Evolutionary conservation across 169 alveolate genomes (phyloP), one percentile per base, ranked within the genome.

Genomic region (Eimeria acervulina): DNA sequence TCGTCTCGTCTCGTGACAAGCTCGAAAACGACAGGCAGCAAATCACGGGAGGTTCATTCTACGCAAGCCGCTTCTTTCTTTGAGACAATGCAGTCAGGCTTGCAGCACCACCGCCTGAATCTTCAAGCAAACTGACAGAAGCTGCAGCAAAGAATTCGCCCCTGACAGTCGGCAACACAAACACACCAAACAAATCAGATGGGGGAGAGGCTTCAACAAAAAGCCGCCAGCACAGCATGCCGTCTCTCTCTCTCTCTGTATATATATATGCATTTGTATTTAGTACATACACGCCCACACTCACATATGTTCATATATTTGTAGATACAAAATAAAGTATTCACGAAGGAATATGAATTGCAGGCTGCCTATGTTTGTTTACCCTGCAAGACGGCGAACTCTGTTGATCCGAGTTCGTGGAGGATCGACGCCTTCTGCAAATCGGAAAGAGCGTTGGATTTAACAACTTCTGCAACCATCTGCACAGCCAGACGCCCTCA

Each of bases 301-400:
- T n/a, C n/a, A n/a, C n/a, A 47, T 47, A 47, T 47, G 12, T 47
- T 47, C 12, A 47, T 5, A 47, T 47, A 47, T 47, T 47, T 47
- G 55, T 47, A 47, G 12, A 47, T 47, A 47, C 5, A 47, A 7
- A 47, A 47, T 47, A 47, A 47, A 55, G 15, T 55, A 47, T 12
- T 12, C 55, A 47, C 12, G 55, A 47, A 47, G 55, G 55, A 47
- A 47, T 47, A 47, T 5, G 19, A 47, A 47, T 3, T 21, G 28
- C 13, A 1, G 81, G 21, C 12, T 12, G 17, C 44, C 81, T 31
- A 36, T 70, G 38, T 38, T 26, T 40, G 1, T 63, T 33, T 63
- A 76, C 97, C 97, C n/a, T 90, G 97, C 61, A 78, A 74, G n/a
- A 95, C 72, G 33, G 97, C 97, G 84, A 88, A 95, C 26, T 95